These are phyloP conservation scores for Phaffia rhodozyma DNA, from an alignment of 1,284 basidiomycete genomes.

Conservation along the genomic window DNA sequence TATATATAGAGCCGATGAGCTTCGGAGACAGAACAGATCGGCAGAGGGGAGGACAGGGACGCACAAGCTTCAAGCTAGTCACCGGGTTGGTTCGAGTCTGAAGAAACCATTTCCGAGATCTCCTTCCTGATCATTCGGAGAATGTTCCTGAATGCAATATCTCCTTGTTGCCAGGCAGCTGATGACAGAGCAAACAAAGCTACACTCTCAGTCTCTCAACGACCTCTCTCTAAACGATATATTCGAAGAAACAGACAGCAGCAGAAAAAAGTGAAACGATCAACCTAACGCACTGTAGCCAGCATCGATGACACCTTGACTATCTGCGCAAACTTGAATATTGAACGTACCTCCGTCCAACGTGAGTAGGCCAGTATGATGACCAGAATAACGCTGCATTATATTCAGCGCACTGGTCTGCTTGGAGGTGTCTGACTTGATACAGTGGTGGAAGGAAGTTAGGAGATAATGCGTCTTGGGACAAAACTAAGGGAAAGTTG, in stretches of 20 bases:
- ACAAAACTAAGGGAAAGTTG: background rate
- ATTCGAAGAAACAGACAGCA: background rate
- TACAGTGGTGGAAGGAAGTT: slow-evolving; percentile 20
- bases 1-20: background rate
- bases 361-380: slow-evolving; percentile 21
- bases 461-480: slow-evolving; percentile 35
- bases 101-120: background rate
- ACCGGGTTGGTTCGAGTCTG: background rate
- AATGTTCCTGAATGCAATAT: slow-evolving; percentile 29
- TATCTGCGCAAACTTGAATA: slow-evolving; percentile 56
- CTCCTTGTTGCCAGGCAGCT: slow-evolving; percentile 31
- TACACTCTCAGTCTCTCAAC: background rate
- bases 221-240: background rate
- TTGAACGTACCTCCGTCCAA: slow-evolving; percentile 50
- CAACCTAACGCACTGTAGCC: slow-evolving; percentile 28
- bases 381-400: slow-evolving; percentile 28
- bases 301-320: slow-evolving; percentile 50
- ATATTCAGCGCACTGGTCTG: slow-evolving; percentile 34
- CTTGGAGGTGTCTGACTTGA: slow-evolving; percentile 18
- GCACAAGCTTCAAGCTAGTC: slow-evolving; percentile 5
- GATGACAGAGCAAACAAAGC: background rate
- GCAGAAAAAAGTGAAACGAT: background rate
- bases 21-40: slow-evolving; percentile 7
- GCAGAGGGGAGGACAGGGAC: slow-evolving; percentile 1
- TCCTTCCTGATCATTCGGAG: slow-evolving; percentile 19